Base-by-base conservation (phyloP, 225 moss, liverwort and hornwort species). In the Pseudisothecium myosuroides region DNA sequence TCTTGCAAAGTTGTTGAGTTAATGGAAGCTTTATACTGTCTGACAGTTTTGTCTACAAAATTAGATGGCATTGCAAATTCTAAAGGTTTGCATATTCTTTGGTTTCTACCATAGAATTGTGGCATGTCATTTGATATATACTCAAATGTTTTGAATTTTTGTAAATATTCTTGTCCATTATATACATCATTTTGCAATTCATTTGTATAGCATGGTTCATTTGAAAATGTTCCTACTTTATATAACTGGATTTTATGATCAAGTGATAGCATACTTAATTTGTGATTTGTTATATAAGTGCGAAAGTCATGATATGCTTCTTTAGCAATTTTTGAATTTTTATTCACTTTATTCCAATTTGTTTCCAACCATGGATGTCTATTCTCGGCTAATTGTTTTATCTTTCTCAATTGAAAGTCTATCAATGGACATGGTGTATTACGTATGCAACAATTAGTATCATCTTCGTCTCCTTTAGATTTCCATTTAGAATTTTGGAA, bases 211-310 rank as follows among this genome's bases (percentile, higher is more conserved):
- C 0, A 21, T 17, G 58, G 19, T 18, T 83, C 34, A 27, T 78
- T 86, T 88, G 83, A 90, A 88, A 92, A 92, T 37, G 72, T 78
- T 2, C 83, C 88, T 71, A 90, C 19, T 71, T 15, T 90, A 59
- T 83, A 86, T 88, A 92, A 59, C 73, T 92, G 88, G 14, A 90
- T 88, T 71, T 36, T 78, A 37, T 90, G 79, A 76, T 88, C 1
- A 21, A 24, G 64, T 63, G 83, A 88, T 66, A 90, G 26, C 22
- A 86, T 34, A 24, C 52, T 88, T 24, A 90, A 73, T 22, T 34
- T 90, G 21, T 61, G 56, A 29, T 90, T 92, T 7, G 78, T 6
- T 26, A 7, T 18, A 10, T 86, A 90, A 23, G 88, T 86, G 34
- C 11, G 11, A 41, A 77, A 86, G 37, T 50, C 60, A 78, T 78